Percentiles rank a stretch among this genome's conserved stretches.
Conservation (phyloP, 805 yeast species). For the Scheffersomyces coipomensis region DNA sequence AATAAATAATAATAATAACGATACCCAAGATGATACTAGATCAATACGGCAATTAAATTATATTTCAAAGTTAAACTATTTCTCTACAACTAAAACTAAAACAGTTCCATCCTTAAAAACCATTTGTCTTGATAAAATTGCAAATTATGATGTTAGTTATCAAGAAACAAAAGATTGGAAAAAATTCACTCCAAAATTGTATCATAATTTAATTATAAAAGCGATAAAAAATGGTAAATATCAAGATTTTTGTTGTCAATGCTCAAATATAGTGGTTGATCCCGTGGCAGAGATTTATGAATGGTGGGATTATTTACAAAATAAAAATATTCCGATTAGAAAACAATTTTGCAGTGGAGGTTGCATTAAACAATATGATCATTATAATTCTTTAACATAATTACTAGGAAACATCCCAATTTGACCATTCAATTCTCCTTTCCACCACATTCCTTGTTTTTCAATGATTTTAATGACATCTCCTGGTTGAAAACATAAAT, state of each 20-base stretch:
- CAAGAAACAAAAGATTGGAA: slow-evolving; percentile 59
- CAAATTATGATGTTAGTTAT: slow-evolving; percentile 51
- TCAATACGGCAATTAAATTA: slow-evolving; percentile 11
- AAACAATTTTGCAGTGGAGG: slow-evolving; percentile 54
- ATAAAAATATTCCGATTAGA: slow-evolving; percentile 50
- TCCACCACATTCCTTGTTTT: slow-evolving; percentile 34
- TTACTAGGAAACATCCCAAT: slow-evolving; percentile 27
- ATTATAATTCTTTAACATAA: slow-evolving; percentile 19
- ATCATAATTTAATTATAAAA: slow-evolving; percentile 45
- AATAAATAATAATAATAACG: slow-evolving; percentile 3
- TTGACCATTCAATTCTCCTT: slow-evolving; percentile 25
- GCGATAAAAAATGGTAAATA: slow-evolving; percentile 53
- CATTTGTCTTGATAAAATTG: slow-evolving; percentile 46
- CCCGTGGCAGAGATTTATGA: slow-evolving; percentile 59
- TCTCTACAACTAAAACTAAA: slow-evolving; percentile 13
- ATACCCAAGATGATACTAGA: slow-evolving; percentile 24
- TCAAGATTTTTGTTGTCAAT: slow-evolving; percentile 53
- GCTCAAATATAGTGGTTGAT: slow-evolving; percentile 48
- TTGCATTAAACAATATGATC: slow-evolving; percentile 34
- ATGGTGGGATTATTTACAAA: slow-evolving; percentile 64
- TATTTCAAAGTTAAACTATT: slow-evolving; percentile 27
- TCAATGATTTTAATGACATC: slow-evolving; percentile 41
- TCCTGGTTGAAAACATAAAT: slow-evolving; percentile 42
- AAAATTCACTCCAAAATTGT: slow-evolving; percentile 40
- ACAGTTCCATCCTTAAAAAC: slow-evolving; percentile 47